Evolutionary conservation across 2,329 filamentous ascomycete species (phyloP).

Genomic region (Aspergillus sp.): DNA sequence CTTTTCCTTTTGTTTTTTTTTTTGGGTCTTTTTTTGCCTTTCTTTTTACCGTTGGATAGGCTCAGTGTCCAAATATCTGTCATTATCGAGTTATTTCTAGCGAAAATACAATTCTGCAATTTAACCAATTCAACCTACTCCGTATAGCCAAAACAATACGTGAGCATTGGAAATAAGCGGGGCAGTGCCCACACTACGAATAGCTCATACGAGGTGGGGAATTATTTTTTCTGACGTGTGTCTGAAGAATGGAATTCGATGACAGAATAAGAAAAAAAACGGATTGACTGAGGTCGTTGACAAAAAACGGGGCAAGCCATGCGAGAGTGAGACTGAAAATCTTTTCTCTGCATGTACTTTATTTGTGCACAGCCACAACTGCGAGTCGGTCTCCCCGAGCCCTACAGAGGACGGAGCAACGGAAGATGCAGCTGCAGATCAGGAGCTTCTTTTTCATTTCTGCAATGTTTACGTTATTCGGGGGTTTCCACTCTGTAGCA

Average conservation of each 20-base stretch:
- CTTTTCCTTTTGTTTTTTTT: neutral
- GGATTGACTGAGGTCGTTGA: neutral
- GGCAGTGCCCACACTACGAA: neutral
- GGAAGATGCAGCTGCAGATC: neutral
- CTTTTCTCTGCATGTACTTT: neutral
- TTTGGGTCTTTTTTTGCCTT: neutral
- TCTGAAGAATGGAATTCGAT: neutral
- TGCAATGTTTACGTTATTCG: neutral
- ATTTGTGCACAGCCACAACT: neutral
- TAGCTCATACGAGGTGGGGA: neutral
- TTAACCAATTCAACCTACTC: neutral
- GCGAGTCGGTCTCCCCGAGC: neutral
- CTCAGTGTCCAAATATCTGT: neutral
- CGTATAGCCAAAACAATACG: neutral
- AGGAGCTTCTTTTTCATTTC: neutral
- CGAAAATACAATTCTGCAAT: neutral
- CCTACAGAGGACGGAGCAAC: neutral
- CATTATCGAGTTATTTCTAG: neutral
- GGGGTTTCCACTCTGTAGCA: neutral
- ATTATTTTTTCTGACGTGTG: neutral
- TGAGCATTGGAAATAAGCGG: neutral
- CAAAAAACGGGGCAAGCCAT: neutral
- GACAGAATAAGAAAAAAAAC: neutral
- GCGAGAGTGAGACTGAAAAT: neutral
- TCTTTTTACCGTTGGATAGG: neutral